Evolutionary conservation across 352 stramenopile species (phyloP).

Genomic region (Phytophthora boehmeriae): DNA sequence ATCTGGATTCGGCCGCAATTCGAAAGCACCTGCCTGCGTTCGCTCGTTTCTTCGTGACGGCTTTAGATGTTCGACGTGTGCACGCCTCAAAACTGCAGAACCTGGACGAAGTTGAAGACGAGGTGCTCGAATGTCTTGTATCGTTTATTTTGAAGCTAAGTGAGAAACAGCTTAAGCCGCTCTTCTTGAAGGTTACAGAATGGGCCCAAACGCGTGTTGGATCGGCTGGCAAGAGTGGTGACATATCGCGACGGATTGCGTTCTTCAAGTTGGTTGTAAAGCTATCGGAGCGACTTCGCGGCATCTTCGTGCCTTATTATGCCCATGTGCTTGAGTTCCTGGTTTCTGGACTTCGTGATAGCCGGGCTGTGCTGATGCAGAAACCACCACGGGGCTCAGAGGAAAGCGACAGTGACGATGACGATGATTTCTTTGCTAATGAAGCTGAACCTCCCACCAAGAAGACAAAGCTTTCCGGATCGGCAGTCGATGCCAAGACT

Average conservation of each 20-base stretch:
- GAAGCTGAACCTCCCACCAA: constrained; percentile 63
- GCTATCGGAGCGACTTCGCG: constrained; percentile 79
- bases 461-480: constrained; percentile 54
- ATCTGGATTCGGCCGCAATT: constrained; percentile 54
- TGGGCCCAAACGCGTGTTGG: constrained; percentile 65
- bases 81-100: constrained; percentile 60
- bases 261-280: constrained; percentile 87
- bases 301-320: constrained; percentile 91
- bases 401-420: constrained; percentile 38
- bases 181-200: constrained; percentile 87
- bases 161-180: constrained; percentile 90
- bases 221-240: constrained; percentile 28
- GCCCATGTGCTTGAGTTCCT: constrained; percentile 75
- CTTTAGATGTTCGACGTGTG: constrained; percentile 75
- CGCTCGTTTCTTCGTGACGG: constrained; percentile 84
- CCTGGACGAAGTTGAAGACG: constrained; percentile 75
- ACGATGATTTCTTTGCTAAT: constrained; percentile 45
- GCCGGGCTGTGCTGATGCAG: constrained; percentile 50
- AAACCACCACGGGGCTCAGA: constrained; percentile 38
- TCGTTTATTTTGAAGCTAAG: constrained; percentile 88
- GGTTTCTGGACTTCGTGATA: constrained; percentile 52
- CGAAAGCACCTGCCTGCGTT: constrained; percentile 76
- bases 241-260: constrained; percentile 65
- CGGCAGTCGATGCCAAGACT: constrained; percentile 20
- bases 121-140: constrained; percentile 75